A percentile compares a stretch with the other conserved stretches of the same genome.
Conservation (phyloP, 352 stramenopile species). For the Globisporangium lucens region DNA sequence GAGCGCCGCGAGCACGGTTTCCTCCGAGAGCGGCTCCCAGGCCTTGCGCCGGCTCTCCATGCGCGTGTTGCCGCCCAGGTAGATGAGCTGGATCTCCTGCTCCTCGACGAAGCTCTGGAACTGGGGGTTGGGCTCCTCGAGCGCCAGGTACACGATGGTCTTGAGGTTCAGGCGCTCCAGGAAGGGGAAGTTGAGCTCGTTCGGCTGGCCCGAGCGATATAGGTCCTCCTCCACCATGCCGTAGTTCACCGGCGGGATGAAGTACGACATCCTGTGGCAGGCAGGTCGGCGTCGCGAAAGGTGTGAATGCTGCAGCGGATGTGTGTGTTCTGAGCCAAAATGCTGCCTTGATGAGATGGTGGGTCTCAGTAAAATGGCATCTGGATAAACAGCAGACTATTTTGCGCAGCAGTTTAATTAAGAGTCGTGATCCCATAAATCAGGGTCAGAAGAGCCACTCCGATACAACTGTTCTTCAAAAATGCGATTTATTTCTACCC, state of each 20-base stretch:
- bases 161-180: conserved; percentile 88
- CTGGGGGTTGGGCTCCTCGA: conserved; percentile 88
- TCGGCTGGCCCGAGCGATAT: conserved; percentile 88
- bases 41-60: conserved; percentile 86
- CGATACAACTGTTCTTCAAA: too few relatives aligned
- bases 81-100: conserved; percentile 88
- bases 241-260: conserved; percentile 92
- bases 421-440: too few relatives aligned
- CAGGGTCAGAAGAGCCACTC: too few relatives aligned
- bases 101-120: conserved; percentile 90
- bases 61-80: conserved; percentile 84
- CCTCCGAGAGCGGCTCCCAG: conserved; percentile 83
- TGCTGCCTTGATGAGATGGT: too few relatives aligned
- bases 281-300: not conserved
- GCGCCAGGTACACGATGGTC: conserved; percentile 90
- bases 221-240: conserved; percentile 91
- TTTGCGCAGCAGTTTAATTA: too few relatives aligned
- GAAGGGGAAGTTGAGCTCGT: conserved; percentile 92
- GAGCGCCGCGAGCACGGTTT: conserved; percentile 89
- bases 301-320: too few relatives aligned
- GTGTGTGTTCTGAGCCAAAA: too few relatives aligned
- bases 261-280: conserved; percentile 73
- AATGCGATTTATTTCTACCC: too few relatives aligned
- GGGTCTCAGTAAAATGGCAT: too few relatives aligned
- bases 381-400: too few relatives aligned